These are phyloP conservation scores for Coffea canephora DNA, from an alignment of 257 asterid species.

Conservation along the genomic window DNA sequence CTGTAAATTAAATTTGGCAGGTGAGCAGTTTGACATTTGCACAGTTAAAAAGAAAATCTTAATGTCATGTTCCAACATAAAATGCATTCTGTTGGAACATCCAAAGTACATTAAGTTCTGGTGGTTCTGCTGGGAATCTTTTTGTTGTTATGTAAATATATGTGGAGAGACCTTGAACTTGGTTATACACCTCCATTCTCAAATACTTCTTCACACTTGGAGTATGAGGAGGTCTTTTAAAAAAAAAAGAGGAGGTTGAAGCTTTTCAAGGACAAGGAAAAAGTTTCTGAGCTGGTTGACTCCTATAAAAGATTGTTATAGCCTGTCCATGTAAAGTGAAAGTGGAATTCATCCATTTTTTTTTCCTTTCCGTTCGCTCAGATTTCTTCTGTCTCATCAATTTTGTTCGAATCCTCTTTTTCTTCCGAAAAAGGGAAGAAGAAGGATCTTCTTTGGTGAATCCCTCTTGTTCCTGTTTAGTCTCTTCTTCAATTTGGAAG, in stretches of 20 bases:
- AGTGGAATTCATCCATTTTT: too few relatives aligned
- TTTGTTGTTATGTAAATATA: neutral
- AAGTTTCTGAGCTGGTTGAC: neutral
- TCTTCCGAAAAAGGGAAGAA: too few relatives aligned
- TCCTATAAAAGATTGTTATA: too few relatives aligned
- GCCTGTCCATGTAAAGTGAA: too few relatives aligned
- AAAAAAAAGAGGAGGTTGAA: too few relatives aligned
- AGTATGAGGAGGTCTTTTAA: neutral
- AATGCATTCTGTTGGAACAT: neutral
- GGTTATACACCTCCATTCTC: neutral
- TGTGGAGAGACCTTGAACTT: neutral
- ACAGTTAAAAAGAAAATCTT: neutral
- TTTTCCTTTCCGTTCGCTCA: too few relatives aligned
- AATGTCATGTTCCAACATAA: neutral
- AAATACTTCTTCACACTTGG: neutral
- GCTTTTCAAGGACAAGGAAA: neutral
- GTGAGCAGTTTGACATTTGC: neutral
- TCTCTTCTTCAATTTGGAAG: too few relatives aligned
- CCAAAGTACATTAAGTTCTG: neutral
- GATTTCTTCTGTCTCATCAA: too few relatives aligned
- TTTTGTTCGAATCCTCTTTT: too few relatives aligned
- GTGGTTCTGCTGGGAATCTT: neutral
- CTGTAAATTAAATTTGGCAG: neutral
- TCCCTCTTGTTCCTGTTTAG: too few relatives aligned
- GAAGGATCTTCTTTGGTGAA: too few relatives aligned